phyloP scores from a whole-genome alignment of 441 rosid species.

The Erysimum cheiri region DNA sequence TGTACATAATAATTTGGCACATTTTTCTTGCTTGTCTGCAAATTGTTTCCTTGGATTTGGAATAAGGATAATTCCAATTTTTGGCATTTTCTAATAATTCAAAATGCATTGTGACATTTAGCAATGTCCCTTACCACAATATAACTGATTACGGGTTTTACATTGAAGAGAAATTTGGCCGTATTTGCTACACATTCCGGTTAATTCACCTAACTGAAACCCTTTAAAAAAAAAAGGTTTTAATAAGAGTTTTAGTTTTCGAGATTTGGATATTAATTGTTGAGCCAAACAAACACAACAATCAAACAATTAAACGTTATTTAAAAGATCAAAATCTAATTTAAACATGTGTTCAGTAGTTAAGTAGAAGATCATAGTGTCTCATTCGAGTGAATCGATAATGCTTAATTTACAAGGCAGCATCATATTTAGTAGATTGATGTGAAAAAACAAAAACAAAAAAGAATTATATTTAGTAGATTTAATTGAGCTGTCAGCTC shows the following conservation, averaged over 20 bases:
- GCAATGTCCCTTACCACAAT: constrained; percentile 4
- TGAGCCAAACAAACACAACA: constrained; percentile 7
- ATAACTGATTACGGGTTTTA: constrained; percentile 11
- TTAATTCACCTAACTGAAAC: constrained; percentile 35
- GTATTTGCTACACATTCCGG: constrained; percentile 29
- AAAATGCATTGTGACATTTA: constrained; percentile 5
- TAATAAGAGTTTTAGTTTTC: not conserved
- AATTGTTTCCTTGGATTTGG: constrained; percentile 24
- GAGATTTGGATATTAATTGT: not conserved
- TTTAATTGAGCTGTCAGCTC: not conserved
- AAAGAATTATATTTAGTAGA: not conserved
- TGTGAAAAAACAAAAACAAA: too few species aligned
- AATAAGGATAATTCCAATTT: constrained; percentile 22
- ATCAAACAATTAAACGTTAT: not conserved
- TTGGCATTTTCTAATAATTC: constrained; percentile 6
- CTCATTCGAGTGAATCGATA: not conserved
- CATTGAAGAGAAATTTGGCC: constrained; percentile 22
- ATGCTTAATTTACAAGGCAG: not conserved
- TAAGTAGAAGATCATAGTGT: not conserved
- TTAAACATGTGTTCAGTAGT: not conserved
- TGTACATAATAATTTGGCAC: constrained; percentile 39
- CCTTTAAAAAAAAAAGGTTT: too few species aligned
- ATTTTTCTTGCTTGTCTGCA: constrained; percentile 40
- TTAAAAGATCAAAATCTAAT: not conserved
- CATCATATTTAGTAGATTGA: too few species aligned